Conservation (phyloP, 2,329 filamentous ascomycete genomes). For the Fusarium xylarioides region DNA sequence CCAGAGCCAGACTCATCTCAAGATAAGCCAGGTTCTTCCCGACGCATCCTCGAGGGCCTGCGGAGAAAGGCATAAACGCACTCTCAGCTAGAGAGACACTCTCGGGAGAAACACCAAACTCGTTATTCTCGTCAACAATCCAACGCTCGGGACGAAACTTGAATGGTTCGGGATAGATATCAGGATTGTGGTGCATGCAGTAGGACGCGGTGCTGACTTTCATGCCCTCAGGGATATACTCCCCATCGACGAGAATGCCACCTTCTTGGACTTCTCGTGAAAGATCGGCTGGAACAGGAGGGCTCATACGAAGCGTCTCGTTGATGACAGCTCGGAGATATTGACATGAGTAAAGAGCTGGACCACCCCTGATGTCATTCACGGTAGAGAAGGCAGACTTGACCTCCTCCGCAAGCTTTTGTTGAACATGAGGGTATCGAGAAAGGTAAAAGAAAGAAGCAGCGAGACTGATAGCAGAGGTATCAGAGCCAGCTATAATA, state of each 20-base stretch:
- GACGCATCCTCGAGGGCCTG: slow-evolving; percentile 22
- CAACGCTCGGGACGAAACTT: slow-evolving; percentile 31
- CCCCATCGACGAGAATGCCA: slow-evolving; percentile 21
- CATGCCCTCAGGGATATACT: slow-evolving; percentile 24
- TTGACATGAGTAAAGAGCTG: slow-evolving; percentile 21
- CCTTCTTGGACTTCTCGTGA: slow-evolving; percentile 27
- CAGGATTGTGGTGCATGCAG: slow-evolving; percentile 29
- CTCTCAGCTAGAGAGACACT: slow-evolving; percentile 11
- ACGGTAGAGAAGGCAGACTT: slow-evolving; percentile 4
- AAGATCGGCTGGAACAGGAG: slow-evolving; percentile 30
- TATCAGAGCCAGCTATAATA: slow-evolving; percentile 37
- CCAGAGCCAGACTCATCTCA: slow-evolving; percentile 28
- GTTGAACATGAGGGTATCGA: slow-evolving; percentile 2
- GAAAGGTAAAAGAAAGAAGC: slow-evolving; percentile 36
- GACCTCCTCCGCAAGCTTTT: slow-evolving; percentile 21
- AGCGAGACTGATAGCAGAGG: slow-evolving; percentile 25
- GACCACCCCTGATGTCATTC: slow-evolving; percentile 17
- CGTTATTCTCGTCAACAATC: slow-evolving; percentile 5
- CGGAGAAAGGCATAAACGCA: slow-evolving; percentile 22
- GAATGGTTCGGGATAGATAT: slow-evolving; percentile 17
- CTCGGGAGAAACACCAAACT: background rate
- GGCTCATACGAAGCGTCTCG: slow-evolving; percentile 38
- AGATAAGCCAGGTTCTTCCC: slow-evolving; percentile 34
- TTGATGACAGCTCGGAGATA: slow-evolving; percentile 41
- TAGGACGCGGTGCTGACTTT: slow-evolving; percentile 17